A percentile compares a stretch with the other conserved stretches of the same genome.
These are phyloP conservation scores for Rosa persica DNA, from an alignment of 306 rosid species.

Conservation along the genomic window DNA sequence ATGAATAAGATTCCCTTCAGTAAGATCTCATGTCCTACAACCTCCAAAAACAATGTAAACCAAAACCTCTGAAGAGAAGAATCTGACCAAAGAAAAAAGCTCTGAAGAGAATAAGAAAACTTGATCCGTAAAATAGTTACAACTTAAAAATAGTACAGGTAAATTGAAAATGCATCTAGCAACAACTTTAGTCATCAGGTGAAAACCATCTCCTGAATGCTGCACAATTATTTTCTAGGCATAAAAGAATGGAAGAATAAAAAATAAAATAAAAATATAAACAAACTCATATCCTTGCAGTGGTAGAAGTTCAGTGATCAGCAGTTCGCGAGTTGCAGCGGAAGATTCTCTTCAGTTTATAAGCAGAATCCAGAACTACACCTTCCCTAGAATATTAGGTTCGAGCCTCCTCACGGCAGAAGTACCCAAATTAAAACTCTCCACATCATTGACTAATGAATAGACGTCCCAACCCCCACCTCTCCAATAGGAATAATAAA, in stretches of 20 bases:
- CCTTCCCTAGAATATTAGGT: slow-evolving; percentile 26
- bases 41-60: background rate
- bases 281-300: background rate
- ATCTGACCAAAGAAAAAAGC: background rate
- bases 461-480: slow-evolving; percentile 26
- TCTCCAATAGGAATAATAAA: slow-evolving; percentile 23
- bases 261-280: background rate
- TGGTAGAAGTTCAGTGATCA: background rate
- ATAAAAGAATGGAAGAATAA: background rate
- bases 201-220: background rate
- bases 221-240: background rate
- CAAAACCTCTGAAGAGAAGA: background rate
- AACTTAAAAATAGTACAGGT: background rate
- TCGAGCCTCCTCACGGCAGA: slow-evolving; percentile 3
- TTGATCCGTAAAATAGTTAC: no score
- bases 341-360: background rate
- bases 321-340: background rate
- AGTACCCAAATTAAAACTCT: background rate
- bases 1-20: background rate
- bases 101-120: background rate
- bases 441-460: slow-evolving; percentile 21
- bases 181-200: background rate
- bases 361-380: background rate
- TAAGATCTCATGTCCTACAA: background rate
- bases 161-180: background rate